Conservation (phyloP, 371 early-diverging fungal species). For the Mucor irregularis region DNA sequence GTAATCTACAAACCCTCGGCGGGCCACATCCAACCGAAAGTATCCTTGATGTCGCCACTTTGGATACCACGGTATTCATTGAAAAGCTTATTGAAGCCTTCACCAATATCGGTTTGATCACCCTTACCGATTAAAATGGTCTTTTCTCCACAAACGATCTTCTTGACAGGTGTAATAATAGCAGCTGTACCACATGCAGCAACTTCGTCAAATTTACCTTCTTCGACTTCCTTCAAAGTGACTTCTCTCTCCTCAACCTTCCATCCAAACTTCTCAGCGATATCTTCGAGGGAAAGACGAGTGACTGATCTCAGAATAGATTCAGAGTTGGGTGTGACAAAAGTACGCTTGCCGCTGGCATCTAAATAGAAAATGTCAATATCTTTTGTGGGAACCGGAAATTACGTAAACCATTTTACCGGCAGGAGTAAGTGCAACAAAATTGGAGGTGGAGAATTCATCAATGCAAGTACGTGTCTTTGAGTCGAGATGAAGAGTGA, state of each 20-base stretch:
- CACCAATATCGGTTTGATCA: slow-evolving; percentile 46
- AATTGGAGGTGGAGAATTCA: slow-evolving; percentile 84
- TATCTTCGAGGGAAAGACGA: slow-evolving; percentile 66
- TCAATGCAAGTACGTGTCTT: slow-evolving; percentile 68
- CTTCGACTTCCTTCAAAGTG: slow-evolving; percentile 57
- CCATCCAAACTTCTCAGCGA: slow-evolving; percentile 73
- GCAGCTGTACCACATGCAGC: slow-evolving; percentile 82
- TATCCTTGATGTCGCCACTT: slow-evolving; percentile 61
- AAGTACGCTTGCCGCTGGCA: slow-evolving; percentile 54
- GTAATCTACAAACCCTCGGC: slow-evolving; percentile 59
- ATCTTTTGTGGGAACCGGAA: no score
- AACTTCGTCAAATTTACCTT: slow-evolving; percentile 67
- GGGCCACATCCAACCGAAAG: slow-evolving; percentile 77
- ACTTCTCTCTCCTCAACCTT: slow-evolving; percentile 60
- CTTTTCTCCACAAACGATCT: slow-evolving; percentile 62
- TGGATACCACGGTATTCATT: slow-evolving; percentile 70
- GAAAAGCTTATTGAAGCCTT: slow-evolving; percentile 61
- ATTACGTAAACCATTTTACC: slow-evolving; percentile 23
- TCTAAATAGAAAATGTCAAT: no score
- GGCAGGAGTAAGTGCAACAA: slow-evolving; percentile 68
- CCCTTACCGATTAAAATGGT: slow-evolving; percentile 38
- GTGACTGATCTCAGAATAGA: slow-evolving; percentile 76
- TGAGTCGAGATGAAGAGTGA: slow-evolving; percentile 77
- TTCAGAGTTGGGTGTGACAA: slow-evolving; percentile 71
- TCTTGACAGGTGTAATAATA: slow-evolving; percentile 75